Percentiles rank a stretch among this genome's conserved stretches.
phyloP scores from a whole-genome alignment of 192 early-diverging fungal species.

The Coemansia sp. region DNA sequence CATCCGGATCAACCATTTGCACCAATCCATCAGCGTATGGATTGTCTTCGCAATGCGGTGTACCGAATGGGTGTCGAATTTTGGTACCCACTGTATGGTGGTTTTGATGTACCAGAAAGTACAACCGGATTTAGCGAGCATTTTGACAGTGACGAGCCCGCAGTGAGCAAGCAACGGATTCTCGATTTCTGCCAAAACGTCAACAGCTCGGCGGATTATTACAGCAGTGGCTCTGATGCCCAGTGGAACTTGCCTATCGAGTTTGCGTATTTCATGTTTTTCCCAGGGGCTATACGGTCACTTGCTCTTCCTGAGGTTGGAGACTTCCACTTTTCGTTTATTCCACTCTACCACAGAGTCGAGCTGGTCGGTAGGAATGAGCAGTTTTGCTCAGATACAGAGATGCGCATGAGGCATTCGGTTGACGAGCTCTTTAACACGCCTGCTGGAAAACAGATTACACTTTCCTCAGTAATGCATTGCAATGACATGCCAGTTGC shows the following conservation, averaged over 20 bases:
- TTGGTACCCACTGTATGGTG: slow-evolving; percentile 8
- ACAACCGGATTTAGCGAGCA: background rate
- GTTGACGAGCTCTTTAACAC: slow-evolving; percentile 79
- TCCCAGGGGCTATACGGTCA: slow-evolving; percentile 75
- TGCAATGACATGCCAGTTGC: slow-evolving; percentile 64
- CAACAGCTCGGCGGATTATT: slow-evolving; percentile 64
- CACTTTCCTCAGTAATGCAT: slow-evolving; percentile 44
- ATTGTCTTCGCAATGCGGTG: background rate
- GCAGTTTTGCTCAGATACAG: slow-evolving; percentile 69
- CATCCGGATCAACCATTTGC: slow-evolving; percentile 8
- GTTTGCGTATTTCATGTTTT: slow-evolving; percentile 81
- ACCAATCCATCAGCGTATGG: slow-evolving; percentile 17
- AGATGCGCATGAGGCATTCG: slow-evolving; percentile 67
- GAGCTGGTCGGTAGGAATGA: slow-evolving; percentile 64
- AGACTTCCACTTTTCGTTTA: slow-evolving; percentile 80
- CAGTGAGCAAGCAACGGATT: slow-evolving; percentile 73
- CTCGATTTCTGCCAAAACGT: slow-evolving; percentile 77
- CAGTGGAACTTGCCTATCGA: slow-evolving; percentile 78
- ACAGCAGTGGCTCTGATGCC: slow-evolving; percentile 57
- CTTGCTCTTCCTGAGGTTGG: slow-evolving; percentile 84
- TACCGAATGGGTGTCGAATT: slow-evolving; percentile 2
- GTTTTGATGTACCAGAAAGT: background rate
- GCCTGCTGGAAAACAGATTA: slow-evolving; percentile 79
- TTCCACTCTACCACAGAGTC: slow-evolving; percentile 87
- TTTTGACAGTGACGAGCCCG: slow-evolving; percentile 3